Conservation (phyloP, 1,284 basidiomycete species). For the Inonotus hispidus region DNA sequence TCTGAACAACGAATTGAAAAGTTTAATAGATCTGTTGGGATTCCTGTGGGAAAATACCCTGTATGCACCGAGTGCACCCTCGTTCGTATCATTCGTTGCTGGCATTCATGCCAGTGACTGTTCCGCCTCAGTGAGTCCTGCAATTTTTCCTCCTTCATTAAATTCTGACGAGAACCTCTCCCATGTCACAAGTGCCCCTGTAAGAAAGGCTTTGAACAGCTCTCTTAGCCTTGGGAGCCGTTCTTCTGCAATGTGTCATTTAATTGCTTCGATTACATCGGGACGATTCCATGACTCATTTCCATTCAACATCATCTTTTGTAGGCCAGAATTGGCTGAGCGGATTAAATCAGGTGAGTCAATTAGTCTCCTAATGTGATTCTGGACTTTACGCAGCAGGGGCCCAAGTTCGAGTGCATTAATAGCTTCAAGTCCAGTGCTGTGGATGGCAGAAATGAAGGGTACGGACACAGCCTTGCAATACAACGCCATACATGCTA, state of each 20-base stretch:
- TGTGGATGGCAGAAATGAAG: slow-evolving; percentile 28
- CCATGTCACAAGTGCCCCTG: background rate
- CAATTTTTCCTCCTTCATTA: background rate
- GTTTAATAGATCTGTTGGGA: background rate
- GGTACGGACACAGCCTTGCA: slow-evolving; percentile 27
- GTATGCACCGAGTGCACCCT: background rate
- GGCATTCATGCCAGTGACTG: slow-evolving; percentile 3
- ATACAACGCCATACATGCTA: slow-evolving; percentile 30
- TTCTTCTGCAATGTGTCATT: background rate
- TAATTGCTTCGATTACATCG: background rate
- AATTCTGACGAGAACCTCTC: background rate
- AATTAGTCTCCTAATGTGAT: slow-evolving; percentile 24
- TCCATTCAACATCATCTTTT: slow-evolving; percentile 11
- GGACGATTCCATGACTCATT: background rate
- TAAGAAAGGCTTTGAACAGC: background rate
- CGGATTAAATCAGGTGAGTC: slow-evolving; percentile 22
- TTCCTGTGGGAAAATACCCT: background rate
- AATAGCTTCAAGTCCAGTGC: background rate
- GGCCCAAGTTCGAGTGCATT: slow-evolving; percentile 27
- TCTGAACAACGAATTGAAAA: background rate
- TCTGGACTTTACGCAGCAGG: slow-evolving; percentile 23
- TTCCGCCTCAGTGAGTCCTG: background rate
- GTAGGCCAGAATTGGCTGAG: slow-evolving; percentile 1
- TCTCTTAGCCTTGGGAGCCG: background rate
- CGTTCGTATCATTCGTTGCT: slow-evolving; percentile 9